Evolutionary conservation across 352 stramenopile genomes (phyloP), one percentile per base, ranked within the genome.

Genomic region (Globisporangium megalacanthum): DNA sequence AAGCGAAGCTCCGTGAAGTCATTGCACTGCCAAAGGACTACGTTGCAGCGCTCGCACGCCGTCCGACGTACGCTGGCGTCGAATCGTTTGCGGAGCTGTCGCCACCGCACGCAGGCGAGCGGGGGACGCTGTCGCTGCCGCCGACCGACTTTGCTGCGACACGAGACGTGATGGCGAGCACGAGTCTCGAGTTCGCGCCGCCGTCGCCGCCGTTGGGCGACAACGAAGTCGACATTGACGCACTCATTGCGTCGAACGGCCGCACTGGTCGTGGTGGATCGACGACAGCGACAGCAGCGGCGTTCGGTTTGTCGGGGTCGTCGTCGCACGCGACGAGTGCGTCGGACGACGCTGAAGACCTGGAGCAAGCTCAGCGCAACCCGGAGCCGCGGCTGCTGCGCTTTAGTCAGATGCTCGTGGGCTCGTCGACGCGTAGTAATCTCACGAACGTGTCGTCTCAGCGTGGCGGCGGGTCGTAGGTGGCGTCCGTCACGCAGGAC

Each of bases 1-100:
- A 92, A 53, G 49, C 73, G 37, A 94, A 94, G 62, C 59, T 92
- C 52, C 76, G 77, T 14, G 81, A 94, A 54, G 87, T 94, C 59
- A 93, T 93, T 25, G 67, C 77, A 13, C 71, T 93, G 22, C 82
- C 82, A 8, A 89, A 85, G 58, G 74, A 92, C 25, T 61, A 66
- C 31, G 31, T 47, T 13, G 52, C 58, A 19, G 48, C 39, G 39
- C 51, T 64, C 25, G 56, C 39, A 4, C 51, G 52, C 10, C 39
- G 42, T 0, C 57, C 44, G 13, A 60, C 25, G 58, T 35, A 19
- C 36, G 52, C 42, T 9, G 56, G 46, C 46, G 20, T 59, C 19
- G 22, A 49, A n/a, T 39, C 22, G 4, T 14, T n/a, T 11, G 15
- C 39, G 6, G 3, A 4, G 25, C 39, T 42, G 41, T 51, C 39